Evolutionary conservation across 2,329 filamentous ascomycete species (phyloP), one percentile per base, ranked within the genome.

Genomic region (Colletotrichum destructivum): DNA sequence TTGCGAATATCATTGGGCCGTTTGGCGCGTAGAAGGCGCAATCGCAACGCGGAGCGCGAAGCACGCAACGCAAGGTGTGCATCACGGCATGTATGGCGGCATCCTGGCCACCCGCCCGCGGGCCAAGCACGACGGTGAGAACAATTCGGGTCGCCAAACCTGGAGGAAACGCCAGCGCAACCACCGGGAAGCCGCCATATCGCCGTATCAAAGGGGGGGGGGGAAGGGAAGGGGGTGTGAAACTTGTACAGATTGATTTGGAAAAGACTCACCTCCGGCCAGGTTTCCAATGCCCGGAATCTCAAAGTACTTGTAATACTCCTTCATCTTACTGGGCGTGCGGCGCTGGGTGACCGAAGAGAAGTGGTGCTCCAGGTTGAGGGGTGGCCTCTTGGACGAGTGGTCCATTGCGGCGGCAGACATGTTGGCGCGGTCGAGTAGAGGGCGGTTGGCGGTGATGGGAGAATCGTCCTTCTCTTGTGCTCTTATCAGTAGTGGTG

Each of bases 261-360:
- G 18, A 16, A 44, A 54, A 69, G 38, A 35, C 86, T 74, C 79
- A 91, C 89, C 90, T 75, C 90, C 90, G 69, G 89, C 89, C 56
- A 92, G 77, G 75, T 92, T 91, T 42, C 84, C 86, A 72, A 91
- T 88, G n/a, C 88, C 88, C 0, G 89, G 89, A 62, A 91, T 89
- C 75, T 79, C 74, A 76, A 96, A 96, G 83, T 94, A 97, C 82
- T 94, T 94, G 86, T 98, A 98, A 81, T 95, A 94, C 47, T 87
- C 79, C 85, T 98, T 98, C 80, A 97, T 88, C 54, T 85, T 85
- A 78, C 91, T 96, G 8, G 88, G 84, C 8, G 84, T 76, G 11
- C 94, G 88, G 57, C 88, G 87, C 77, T 88, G 91, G 59, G 94
- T 92, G 55, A 90, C 86, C 69, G 89, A 85, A 1, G 94, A 95